Conservation (phyloP, 805 yeast species). For the Saccharomycopsis schoenii region DNA sequence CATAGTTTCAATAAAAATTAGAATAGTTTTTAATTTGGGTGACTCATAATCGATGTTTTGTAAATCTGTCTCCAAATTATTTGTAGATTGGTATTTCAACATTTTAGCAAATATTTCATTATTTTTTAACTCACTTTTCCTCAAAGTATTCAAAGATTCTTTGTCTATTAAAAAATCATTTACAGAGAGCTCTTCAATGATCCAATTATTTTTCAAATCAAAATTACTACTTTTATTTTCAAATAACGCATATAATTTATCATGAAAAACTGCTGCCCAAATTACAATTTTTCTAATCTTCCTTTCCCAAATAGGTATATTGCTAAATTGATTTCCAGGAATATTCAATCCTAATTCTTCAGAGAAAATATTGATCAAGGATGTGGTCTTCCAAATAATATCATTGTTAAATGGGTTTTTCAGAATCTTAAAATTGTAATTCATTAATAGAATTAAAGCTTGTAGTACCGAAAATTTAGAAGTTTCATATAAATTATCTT, state of each 20-base stretch:
- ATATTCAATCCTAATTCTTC: constrained; percentile 24
- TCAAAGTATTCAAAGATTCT: constrained; percentile 13
- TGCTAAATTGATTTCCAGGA: constrained; percentile 22
- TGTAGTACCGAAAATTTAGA: constrained; percentile 31
- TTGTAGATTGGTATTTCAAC: constrained; percentile 17
- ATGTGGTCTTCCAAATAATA: constrained; percentile 20
- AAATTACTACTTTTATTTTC: constrained; percentile 23
- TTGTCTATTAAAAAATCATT: constrained; percentile 21
- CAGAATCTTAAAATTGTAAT: constrained; percentile 19
- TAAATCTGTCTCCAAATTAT: constrained; percentile 6
- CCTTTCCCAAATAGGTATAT: constrained; percentile 25
- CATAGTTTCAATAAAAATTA: constrained; percentile 23
- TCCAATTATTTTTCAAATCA: constrained; percentile 22
- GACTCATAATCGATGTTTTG: constrained; percentile 5
- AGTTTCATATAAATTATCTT: constrained; percentile 22
- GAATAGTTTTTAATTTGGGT: constrained; percentile 8
- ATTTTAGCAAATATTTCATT: constrained; percentile 17
- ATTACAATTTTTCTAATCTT: constrained; percentile 22
- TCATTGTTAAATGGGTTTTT: constrained; percentile 9
- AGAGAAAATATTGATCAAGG: constrained; percentile 21
- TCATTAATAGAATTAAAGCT: constrained; percentile 29
- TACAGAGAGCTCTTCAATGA: constrained; percentile 18
- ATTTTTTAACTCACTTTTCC: constrained; percentile 15
- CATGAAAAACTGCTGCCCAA: constrained; percentile 23
- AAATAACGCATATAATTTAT: constrained; percentile 23